Conservation (phyloP, 176 grass and related monocot genomes). For the Tillandsia leiboldiana region DNA sequence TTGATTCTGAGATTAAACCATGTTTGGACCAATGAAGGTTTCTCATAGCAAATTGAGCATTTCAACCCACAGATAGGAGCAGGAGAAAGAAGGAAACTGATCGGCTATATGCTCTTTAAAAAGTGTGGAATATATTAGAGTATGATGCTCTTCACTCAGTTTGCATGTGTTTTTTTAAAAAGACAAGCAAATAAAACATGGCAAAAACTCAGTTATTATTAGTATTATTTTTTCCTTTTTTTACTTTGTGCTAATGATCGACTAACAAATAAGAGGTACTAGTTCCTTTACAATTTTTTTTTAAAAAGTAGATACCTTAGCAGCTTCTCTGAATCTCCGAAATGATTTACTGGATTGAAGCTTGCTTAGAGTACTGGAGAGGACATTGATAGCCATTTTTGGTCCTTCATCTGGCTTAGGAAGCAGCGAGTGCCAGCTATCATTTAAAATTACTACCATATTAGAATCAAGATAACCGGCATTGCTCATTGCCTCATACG, state of each 20-base stretch:
- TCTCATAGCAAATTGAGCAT: not conserved
- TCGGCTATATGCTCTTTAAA: not conserved
- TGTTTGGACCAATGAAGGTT: not conserved
- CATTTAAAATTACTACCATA: constrained; percentile 83
- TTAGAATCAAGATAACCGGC: constrained; percentile 72
- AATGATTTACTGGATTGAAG: constrained; percentile 73
- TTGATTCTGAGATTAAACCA: not conserved
- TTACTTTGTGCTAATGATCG: not conserved
- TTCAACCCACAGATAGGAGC: not conserved
- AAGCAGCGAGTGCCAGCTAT: constrained; percentile 43
- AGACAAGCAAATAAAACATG: not conserved
- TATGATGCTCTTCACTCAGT: not conserved
- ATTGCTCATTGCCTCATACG: constrained; percentile 72
- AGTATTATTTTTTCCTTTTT: too few species aligned
- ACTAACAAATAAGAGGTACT: constrained; percentile 1
- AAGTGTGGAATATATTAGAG: not conserved
- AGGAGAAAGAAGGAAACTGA: not conserved
- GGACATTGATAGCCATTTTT: constrained; percentile 50
- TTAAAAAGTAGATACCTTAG: constrained; percentile 35
- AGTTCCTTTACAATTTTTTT: not conserved
- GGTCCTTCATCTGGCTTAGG: constrained; percentile 31
- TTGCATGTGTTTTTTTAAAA: not conserved
- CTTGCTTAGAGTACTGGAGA: constrained; percentile 67
- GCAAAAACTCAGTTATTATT: too few species aligned
- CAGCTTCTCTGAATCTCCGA: constrained; percentile 65